phyloP scores from a whole-genome alignment of 1,139 yeast genomes.

The Blastobotrys buckinghamii region DNA sequence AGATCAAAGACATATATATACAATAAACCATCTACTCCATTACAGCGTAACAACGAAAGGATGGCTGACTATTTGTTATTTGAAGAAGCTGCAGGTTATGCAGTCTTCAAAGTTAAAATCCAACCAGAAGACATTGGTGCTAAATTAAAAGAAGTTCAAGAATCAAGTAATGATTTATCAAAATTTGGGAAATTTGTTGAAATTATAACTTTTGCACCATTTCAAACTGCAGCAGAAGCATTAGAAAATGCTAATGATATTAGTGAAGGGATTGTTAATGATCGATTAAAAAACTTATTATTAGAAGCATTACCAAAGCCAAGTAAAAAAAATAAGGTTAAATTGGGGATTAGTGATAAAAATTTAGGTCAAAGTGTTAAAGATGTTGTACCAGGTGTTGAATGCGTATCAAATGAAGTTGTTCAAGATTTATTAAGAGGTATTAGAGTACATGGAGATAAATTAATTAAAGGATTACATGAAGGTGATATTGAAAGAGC shows the following conservation, averaged over 20 bases:
- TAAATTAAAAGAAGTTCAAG: conserved; percentile 89
- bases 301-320: conserved; percentile 91
- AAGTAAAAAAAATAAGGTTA: conserved; percentile 51
- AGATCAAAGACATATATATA: not conserved
- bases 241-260: conserved; percentile 96
- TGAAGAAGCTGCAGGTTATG: conserved; percentile 99
- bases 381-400: conserved; percentile 81
- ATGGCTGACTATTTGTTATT: conserved; percentile 82
- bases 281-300: conserved; percentile 79
- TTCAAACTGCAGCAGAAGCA: conserved; percentile 99
- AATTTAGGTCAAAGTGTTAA: conserved; percentile 95
- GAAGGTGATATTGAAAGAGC: conserved; percentile 97
- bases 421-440: conserved; percentile 96
- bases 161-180: conserved; percentile 79
- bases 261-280: conserved; percentile 94
- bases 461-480: conserved; percentile 85
- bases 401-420: conserved; percentile 84
- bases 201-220: conserved; percentile 93
- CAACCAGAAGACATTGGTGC: conserved; percentile 95
- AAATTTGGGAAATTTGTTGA: conserved; percentile 90
- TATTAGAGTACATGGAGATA: conserved; percentile 82
- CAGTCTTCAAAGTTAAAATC: conserved; percentile 85
- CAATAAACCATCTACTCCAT: not conserved
- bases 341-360: conserved; percentile 88
- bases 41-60: conserved; percentile 2